phyloP scores from a whole-genome alignment of 2,329 filamentous ascomycete species.

The Pseudogymnoascus sp. region DNA sequence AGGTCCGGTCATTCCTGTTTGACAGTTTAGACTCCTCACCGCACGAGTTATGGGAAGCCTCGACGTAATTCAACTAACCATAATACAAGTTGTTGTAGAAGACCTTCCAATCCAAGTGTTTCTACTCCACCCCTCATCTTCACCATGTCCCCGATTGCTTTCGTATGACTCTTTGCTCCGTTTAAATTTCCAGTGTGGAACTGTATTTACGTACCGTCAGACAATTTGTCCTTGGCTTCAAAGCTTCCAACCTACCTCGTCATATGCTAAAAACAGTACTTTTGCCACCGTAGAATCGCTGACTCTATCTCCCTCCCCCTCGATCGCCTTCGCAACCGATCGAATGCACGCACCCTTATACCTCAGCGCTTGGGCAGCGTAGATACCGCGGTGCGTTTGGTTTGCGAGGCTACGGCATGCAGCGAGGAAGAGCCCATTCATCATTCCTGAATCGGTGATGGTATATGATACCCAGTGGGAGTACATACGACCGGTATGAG shows the following conservation, averaged over 20 bases:
- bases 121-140: conserved; percentile 1
- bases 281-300: background rate
- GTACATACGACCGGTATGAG: background rate
- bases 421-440: background rate
- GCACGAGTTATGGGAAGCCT: background rate
- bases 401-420: background rate
- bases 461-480: background rate
- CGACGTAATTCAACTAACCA: background rate
- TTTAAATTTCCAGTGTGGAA: background rate
- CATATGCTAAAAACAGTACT: background rate
- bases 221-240: background rate
- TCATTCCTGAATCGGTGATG: background rate
- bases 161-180: background rate
- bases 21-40: background rate
- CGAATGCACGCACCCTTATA: background rate
- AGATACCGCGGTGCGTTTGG: background rate
- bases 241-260: background rate
- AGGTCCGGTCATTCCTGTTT: background rate
- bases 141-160: background rate
- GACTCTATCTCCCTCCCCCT: background rate
- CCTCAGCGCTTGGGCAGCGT: background rate
- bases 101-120: background rate
- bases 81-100: background rate
- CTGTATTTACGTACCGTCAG: background rate
- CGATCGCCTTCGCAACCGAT: background rate